Percentiles rank a stretch among this genome's conserved stretches.
Evolutionary conservation across 495 filamentous ascomycete species (phyloP).

Genomic region (Penicillium riverlandense): DNA sequence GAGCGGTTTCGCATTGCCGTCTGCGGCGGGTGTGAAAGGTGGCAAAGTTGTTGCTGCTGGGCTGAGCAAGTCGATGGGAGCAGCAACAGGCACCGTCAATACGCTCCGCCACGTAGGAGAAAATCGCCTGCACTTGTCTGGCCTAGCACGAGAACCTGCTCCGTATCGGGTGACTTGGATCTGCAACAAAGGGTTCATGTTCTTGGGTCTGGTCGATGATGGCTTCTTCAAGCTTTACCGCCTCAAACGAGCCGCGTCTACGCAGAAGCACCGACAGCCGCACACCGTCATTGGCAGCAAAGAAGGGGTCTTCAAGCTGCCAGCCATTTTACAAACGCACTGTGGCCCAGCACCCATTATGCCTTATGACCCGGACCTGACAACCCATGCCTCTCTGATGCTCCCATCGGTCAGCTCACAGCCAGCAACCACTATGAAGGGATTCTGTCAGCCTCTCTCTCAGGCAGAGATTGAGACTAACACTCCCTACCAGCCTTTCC

Average conservation of each 20-base stretch:
- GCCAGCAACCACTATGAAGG: constrained; percentile 18
- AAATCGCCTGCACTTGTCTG: constrained; percentile 71
- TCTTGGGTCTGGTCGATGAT: constrained; percentile 31
- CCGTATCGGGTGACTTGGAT: constrained; percentile 37
- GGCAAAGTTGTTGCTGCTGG: constrained; percentile 76
- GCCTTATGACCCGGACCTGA: constrained; percentile 20
- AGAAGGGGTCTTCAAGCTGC: constrained; percentile 59
- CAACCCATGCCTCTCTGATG: constrained; percentile 23
- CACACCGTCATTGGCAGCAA: constrained; percentile 48
- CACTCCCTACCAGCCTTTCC: constrained; percentile 83
- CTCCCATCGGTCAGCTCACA: constrained; percentile 29
- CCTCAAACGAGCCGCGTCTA: constrained; percentile 40
- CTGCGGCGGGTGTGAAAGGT: constrained; percentile 62
- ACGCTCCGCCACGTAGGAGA: constrained; percentile 78
- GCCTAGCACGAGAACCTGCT: constrained; percentile 37
- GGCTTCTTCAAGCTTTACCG: constrained; percentile 58
- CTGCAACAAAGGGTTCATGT: constrained; percentile 23
- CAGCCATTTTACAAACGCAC: constrained; percentile 27
- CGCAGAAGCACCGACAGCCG: constrained; percentile 38
- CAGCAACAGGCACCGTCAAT: constrained; percentile 68
- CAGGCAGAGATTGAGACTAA: constrained; percentile 92
- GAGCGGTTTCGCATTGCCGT: constrained; percentile 45
- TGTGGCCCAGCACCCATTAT: constrained; percentile 32
- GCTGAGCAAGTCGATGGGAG: constrained; percentile 76
- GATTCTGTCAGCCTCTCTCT: constrained; percentile 51